Percentiles rank a stretch among this genome's conserved stretches.
Evolutionary conservation across 1,284 basidiomycete genomes (phyloP).

Genomic region (Cystobasidium sp.): DNA sequence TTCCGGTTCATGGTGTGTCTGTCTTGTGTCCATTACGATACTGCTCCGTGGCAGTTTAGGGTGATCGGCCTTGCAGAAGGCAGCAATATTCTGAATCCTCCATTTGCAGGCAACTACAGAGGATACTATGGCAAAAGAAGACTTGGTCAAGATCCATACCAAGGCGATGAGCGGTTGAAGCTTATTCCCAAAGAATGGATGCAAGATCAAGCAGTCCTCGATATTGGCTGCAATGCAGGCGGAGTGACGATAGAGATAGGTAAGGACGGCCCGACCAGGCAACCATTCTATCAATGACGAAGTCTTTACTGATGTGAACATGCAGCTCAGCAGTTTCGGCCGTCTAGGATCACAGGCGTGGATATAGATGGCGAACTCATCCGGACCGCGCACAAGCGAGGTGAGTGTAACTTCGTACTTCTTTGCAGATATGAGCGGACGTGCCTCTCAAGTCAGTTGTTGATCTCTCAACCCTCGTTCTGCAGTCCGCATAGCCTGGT

Average conservation of each 20-base stretch:
- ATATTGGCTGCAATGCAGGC: slow-evolving; percentile 82
- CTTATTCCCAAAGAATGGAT: slow-evolving; percentile 66
- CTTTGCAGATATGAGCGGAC: not conserved
- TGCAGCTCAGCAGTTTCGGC: slow-evolving; percentile 67
- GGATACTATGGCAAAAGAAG: slow-evolving; percentile 76
- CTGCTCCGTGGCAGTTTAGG: too few relatives aligned
- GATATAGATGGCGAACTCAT: slow-evolving; percentile 77
- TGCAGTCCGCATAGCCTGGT: slow-evolving; percentile 50
- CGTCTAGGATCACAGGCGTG: slow-evolving; percentile 71
- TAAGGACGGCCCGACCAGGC: slow-evolving; percentile 53
- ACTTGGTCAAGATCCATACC: slow-evolving; percentile 54
- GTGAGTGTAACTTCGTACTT: slow-evolving; percentile 33
- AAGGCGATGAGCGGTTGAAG: slow-evolving; percentile 60
- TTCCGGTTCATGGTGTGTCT: slow-evolving; percentile 30
- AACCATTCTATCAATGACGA: not conserved
- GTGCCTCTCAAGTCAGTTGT: not conserved
- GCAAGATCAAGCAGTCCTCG: slow-evolving; percentile 66
- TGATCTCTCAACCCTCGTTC: not conserved
- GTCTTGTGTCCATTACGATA: too few relatives aligned
- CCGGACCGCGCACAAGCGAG: slow-evolving; percentile 67
- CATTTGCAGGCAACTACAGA: slow-evolving; percentile 44
- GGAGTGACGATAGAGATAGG: slow-evolving; percentile 80
- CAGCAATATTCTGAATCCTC: not conserved
- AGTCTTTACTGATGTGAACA: not conserved
- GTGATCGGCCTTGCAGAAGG: too few relatives aligned